These are phyloP conservation scores for Adansonia rubrostipa DNA, from an alignment of 441 rosid species.

Conservation along the genomic window DNA sequence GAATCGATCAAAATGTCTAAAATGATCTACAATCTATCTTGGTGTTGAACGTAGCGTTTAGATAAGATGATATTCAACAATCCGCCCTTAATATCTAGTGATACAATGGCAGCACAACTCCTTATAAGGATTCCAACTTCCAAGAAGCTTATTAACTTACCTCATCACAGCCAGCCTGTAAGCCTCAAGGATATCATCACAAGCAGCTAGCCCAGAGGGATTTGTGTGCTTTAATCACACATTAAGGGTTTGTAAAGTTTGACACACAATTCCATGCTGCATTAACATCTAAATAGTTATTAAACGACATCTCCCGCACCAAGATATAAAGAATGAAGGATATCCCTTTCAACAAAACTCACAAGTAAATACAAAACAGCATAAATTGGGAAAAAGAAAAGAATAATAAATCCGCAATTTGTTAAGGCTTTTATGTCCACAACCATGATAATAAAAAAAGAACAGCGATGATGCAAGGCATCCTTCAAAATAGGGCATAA, in stretches of 20 bases:
- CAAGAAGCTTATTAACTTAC: slow-evolving; percentile 39
- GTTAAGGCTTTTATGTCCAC: background rate
- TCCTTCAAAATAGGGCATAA: background rate
- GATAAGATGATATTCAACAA: background rate
- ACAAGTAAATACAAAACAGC: background rate
- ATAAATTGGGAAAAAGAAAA: background rate
- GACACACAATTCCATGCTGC: slow-evolving; percentile 97
- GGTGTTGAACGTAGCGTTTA: background rate
- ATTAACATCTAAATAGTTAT: slow-evolving; percentile 83
- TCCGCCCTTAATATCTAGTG: background rate
- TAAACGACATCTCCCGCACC: slow-evolving; percentile 94
- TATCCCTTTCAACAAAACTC: background rate
- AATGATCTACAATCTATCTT: background rate
- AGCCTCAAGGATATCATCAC: slow-evolving; percentile 71
- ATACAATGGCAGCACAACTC: background rate
- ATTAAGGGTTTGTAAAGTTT: slow-evolving; percentile 75
- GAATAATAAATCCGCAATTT: background rate
- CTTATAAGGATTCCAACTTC: slow-evolving; percentile 11
- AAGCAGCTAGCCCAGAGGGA: slow-evolving; percentile 93
- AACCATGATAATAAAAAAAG: background rate
- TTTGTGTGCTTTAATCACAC: slow-evolving; percentile 87
- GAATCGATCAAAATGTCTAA: background rate
- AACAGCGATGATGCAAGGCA: background rate
- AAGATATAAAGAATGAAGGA: slow-evolving; percentile 28
- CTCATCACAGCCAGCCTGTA: slow-evolving; percentile 88